Evolutionary conservation across 495 filamentous ascomycete genomes (phyloP).

Genomic region (Penicillium robsamsonii): DNA sequence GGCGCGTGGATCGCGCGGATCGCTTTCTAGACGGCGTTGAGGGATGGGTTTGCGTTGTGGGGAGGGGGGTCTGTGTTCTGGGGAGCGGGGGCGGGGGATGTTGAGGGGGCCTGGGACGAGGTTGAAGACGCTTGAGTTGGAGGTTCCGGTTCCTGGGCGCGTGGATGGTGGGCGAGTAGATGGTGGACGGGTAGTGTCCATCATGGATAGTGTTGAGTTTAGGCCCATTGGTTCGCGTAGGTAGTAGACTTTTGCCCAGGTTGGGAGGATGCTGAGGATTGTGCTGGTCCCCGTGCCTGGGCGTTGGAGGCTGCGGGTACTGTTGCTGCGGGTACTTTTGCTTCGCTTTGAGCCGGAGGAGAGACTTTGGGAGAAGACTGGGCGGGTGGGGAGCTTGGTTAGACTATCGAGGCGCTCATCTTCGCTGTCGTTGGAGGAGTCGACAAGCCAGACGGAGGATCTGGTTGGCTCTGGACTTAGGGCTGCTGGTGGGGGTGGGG

Average conservation of each 20-base stretch:
- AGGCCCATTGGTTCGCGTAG: constrained; percentile 32
- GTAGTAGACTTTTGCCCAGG: constrained; percentile 52
- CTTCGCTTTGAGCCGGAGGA: constrained; percentile 40
- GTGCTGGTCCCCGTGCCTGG: constrained; percentile 50
- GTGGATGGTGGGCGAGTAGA: constrained; percentile 21
- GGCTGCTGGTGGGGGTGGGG: constrained; percentile 24
- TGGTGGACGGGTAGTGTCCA: constrained; percentile 34
- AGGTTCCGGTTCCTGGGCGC: constrained; percentile 14
- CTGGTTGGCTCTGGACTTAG: constrained; percentile 32
- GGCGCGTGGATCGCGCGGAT: constrained; percentile 45
- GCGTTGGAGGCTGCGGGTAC: constrained; percentile 34
- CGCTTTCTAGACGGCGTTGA: constrained; percentile 30
- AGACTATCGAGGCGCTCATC: constrained; percentile 42
- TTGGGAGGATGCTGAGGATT: constrained; percentile 52
- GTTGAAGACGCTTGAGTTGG: constrained; percentile 34
- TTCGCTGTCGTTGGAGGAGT: constrained; percentile 33
- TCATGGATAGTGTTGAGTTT: constrained; percentile 34
- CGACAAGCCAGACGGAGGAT: constrained; percentile 49
- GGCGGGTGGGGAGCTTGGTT: constrained; percentile 41
- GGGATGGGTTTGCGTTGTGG: constrained; percentile 6
- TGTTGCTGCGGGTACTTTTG: constrained; percentile 42
- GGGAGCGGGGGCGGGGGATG: constrained; percentile 18
- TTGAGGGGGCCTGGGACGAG: constrained; percentile 33
- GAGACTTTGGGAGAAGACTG: constrained; percentile 33
- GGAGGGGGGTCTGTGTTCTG: constrained; percentile 5